These are phyloP conservation scores for Anastatica hierochuntica DNA, from an alignment of 345 rosid species.

Conservation along the genomic window DNA sequence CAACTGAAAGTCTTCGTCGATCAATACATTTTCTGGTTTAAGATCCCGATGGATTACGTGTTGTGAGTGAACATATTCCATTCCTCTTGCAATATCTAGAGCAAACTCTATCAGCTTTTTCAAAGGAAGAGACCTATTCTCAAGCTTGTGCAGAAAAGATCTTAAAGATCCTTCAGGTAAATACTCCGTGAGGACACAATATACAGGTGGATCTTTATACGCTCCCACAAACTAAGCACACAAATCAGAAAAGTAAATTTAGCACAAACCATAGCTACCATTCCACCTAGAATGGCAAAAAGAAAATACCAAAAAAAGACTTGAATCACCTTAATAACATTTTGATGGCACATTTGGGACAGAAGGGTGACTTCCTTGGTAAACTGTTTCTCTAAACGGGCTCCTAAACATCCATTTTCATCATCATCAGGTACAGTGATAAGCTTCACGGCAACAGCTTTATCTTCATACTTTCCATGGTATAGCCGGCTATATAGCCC, in stretches of 20 bases:
- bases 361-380: slow-evolving; percentile 75
- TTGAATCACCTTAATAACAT: slow-evolving; percentile 71
- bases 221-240: slow-evolving; percentile 59
- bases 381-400: slow-evolving; percentile 74
- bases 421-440: slow-evolving; percentile 83
- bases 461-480: slow-evolving; percentile 85
- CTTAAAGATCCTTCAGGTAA: slow-evolving; percentile 75
- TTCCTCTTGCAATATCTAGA: slow-evolving; percentile 77
- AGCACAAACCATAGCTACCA: not conserved
- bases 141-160: slow-evolving; percentile 89
- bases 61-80: slow-evolving; percentile 87
- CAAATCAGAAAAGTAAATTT: slow-evolving; percentile 11
- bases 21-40: slow-evolving; percentile 88
- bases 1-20: slow-evolving; percentile 56
- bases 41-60: slow-evolving; percentile 93
- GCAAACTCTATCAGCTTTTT: slow-evolving; percentile 52
- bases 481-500: slow-evolving; percentile 89
- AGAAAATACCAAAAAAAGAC: not conserved
- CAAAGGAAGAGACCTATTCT: slow-evolving; percentile 59
- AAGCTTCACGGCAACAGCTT: slow-evolving; percentile 93
- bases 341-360: slow-evolving; percentile 59
- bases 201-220: slow-evolving; percentile 66
- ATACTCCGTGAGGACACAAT: slow-evolving; percentile 58
- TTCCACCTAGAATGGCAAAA: not conserved
- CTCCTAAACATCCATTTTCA: slow-evolving; percentile 57